Conservation (phyloP, 192 early-diverging fungal species). For the Chytriomyces hyalinus region DNA sequence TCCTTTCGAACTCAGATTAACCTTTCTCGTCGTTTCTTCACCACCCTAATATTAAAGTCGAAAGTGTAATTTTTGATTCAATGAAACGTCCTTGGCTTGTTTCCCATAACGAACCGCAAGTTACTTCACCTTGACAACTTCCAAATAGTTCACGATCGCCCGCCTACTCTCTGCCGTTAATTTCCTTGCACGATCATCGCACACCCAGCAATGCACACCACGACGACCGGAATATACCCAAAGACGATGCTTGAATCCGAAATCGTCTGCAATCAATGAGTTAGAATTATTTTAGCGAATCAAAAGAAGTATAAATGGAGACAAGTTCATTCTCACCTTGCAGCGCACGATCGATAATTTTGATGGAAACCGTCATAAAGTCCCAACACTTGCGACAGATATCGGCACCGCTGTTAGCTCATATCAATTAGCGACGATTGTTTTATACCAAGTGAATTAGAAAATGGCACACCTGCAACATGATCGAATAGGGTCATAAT, state of each 20-base stretch:
- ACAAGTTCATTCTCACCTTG: slow-evolving; percentile 50
- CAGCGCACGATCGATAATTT: slow-evolving; percentile 79
- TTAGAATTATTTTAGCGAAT: background rate
- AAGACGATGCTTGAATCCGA: slow-evolving; percentile 90
- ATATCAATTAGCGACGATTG: slow-evolving; percentile 1
- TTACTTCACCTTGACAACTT: slow-evolving; percentile 58
- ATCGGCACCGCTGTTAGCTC: slow-evolving; percentile 66
- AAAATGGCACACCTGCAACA: slow-evolving; percentile 73
- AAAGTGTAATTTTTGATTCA: too few species aligned
- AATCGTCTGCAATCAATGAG: slow-evolving; percentile 71
- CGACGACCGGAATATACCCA: slow-evolving; percentile 98
- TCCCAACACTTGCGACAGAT: slow-evolving; percentile 92
- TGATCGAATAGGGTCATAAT: slow-evolving; percentile 96
- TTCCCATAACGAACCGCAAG: too few species aligned
- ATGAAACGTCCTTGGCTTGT: too few species aligned
- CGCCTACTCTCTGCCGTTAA: slow-evolving; percentile 78
- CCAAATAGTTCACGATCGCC: slow-evolving; percentile 84
- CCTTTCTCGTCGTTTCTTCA: slow-evolving; percentile 72
- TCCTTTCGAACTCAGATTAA: slow-evolving; percentile 55
- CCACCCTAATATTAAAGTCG: slow-evolving; percentile 62
- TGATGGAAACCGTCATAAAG: slow-evolving; percentile 91
- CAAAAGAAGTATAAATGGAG: slow-evolving; percentile 1
- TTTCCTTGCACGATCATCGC: slow-evolving; percentile 82
- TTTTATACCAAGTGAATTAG: background rate
- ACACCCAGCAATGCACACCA: slow-evolving; percentile 98